phyloP scores from a whole-genome alignment of 805 yeast species.

The Cyberlindnera xishuangbannaensis region DNA sequence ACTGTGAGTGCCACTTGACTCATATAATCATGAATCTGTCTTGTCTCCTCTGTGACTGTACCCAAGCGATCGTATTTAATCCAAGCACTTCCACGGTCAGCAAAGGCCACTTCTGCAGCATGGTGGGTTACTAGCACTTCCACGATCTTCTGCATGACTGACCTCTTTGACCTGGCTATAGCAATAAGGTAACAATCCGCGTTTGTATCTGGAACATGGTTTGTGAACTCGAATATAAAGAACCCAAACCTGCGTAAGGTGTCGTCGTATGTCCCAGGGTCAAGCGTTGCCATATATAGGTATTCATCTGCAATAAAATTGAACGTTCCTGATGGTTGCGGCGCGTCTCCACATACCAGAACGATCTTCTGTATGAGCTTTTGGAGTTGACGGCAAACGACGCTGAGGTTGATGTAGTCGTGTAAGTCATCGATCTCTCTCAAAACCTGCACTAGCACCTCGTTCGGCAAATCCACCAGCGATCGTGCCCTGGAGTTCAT shows the following conservation, averaged over 20 bases:
- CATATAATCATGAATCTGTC: conserved; percentile 3
- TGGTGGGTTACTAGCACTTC: conserved; percentile 10
- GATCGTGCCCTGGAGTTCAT: too few relatives aligned
- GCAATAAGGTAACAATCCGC: conserved; percentile 9
- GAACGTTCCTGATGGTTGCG: conserved; percentile 9
- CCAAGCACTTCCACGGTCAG: conserved; percentile 6
- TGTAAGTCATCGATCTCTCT: conserved; percentile 15
- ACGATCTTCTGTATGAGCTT: conserved; percentile 13
- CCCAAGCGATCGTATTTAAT: conserved; percentile 1
- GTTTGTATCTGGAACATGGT: neutral
- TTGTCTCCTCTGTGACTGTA: conserved; percentile 2
- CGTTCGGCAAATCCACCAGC: conserved; percentile 18
- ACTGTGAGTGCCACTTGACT: conserved; percentile 10
- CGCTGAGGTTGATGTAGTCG: conserved; percentile 8
- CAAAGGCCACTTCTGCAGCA: conserved; percentile 4
- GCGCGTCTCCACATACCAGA: conserved; percentile 17
- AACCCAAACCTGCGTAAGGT: conserved; percentile 7
- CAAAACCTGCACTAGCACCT: conserved; percentile 14
- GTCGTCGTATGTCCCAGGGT: neutral
- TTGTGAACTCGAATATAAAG: conserved; percentile 15
- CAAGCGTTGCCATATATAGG: conserved; percentile 3
- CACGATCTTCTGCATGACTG: conserved; percentile 7
- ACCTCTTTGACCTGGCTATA: conserved; percentile 7
- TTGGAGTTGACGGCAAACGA: conserved; percentile 17
- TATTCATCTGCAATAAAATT: conserved; percentile 7